Conservation (phyloP, 768 basidiomycete species). For the Psilocybe sp. region DNA sequence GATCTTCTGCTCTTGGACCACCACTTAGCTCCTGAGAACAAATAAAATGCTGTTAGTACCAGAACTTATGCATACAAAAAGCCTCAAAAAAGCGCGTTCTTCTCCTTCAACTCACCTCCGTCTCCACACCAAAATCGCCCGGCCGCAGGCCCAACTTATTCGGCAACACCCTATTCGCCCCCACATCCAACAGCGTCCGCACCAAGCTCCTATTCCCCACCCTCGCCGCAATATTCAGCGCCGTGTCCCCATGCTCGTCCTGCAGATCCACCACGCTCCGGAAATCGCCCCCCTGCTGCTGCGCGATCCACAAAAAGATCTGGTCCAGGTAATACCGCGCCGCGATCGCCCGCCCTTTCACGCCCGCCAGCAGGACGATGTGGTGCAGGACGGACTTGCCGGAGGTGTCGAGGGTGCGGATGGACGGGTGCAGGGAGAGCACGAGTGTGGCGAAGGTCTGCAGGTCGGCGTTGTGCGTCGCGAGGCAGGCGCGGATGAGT, state of each 20-base stretch:
- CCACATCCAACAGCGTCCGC: constrained; percentile 83
- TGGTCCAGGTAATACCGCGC: constrained; percentile 92
- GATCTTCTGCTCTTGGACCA: constrained; percentile 72
- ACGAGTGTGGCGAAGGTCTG: constrained; percentile 74
- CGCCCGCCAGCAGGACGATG: constrained; percentile 84
- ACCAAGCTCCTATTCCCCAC: constrained; percentile 90
- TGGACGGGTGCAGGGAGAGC: constrained; percentile 60
- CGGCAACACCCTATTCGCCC: constrained; percentile 82
- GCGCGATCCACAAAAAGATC: constrained; percentile 83
- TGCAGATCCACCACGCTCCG: constrained; percentile 82
- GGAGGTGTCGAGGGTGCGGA: constrained; percentile 86
- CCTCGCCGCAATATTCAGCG: constrained; percentile 90
- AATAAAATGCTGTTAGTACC: constrained; percentile 2
- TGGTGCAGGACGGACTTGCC: constrained; percentile 90
- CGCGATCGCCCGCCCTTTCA: constrained; percentile 79
- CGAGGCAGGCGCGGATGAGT: constrained; percentile 86
- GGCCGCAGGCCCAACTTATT: constrained; percentile 94
- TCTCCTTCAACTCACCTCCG: constrained; percentile 57
- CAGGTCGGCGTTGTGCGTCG: constrained; percentile 80
- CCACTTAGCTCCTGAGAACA: constrained; percentile 60
- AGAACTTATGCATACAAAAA: too few species aligned
- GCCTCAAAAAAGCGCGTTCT: not conserved
- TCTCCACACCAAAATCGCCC: constrained; percentile 93
- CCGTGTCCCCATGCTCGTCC: constrained; percentile 95
- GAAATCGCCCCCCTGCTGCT: constrained; percentile 74